Evolutionary conservation across 202 grass and related monocot species (phyloP).

Genomic region (Bolboschoenoplectus hybrid): DNA sequence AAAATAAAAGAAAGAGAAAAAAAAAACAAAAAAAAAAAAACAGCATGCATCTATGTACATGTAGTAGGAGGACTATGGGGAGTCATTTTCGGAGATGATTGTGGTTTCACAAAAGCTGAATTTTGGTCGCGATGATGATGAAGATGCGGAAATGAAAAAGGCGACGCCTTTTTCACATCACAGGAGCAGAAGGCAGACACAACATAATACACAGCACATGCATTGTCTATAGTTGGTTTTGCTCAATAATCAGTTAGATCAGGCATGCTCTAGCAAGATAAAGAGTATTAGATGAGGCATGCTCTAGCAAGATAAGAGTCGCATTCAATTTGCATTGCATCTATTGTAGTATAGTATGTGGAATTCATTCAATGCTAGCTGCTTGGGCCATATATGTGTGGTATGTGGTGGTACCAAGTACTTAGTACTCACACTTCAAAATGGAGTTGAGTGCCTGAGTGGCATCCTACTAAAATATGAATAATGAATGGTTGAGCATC

Average conservation of each 20-base stretch:
- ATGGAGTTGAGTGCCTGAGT: neutral
- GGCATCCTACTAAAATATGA: no score
- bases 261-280: conserved; percentile 17
- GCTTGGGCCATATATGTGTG: neutral
- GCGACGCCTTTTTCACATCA: conserved; percentile 22
- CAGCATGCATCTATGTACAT: no score
- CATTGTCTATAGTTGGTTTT: conserved; percentile 16
- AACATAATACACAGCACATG: conserved; percentile 18
- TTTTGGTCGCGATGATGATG: conserved; percentile 3
- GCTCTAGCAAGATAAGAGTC: conserved; percentile 21
- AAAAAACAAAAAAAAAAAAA: no score
- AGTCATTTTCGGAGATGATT: conserved; percentile 33
- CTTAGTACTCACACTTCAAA: neutral
- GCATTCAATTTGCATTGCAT: conserved; percentile 28
- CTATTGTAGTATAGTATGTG: conserved; percentile 1
- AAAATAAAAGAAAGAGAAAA: no score
- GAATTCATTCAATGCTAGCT: conserved; percentile 9
- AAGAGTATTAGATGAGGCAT: conserved; percentile 7
- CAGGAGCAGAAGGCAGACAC: neutral
- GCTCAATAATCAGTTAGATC: neutral
- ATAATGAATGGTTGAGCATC: neutral
- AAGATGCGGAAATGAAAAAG: conserved; percentile 11
- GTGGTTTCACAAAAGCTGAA: conserved; percentile 32
- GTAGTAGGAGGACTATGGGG: neutral
- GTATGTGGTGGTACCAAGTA: neutral